Evolutionary conservation across 2,329 filamentous ascomycete genomes (phyloP), one percentile per base, ranked within the genome.

Genomic region (Pestalotiopsis sp.): DNA sequence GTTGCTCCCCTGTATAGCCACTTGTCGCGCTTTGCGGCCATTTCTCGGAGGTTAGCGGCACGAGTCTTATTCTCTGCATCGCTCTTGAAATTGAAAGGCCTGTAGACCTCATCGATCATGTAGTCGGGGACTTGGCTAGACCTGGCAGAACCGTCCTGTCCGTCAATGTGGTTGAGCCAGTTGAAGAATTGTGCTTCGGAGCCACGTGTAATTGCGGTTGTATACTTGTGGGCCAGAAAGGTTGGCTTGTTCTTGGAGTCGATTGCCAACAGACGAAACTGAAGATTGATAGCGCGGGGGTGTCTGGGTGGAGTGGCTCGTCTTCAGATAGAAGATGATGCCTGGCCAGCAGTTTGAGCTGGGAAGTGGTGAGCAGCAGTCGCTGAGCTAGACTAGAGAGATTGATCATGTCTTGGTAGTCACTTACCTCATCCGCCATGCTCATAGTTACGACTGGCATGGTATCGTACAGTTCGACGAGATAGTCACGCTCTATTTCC

Each of bases 341-440:
- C n/a, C 41, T 25, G 17, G 61, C 61, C 13, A 64, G 27, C 12
- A 62, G 27, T 39, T 39, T 13, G 11, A 62, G 12, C 59, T 62
- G 20, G 4, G 14, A 36, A 27, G 27, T 6, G 14, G 27, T 59
- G 12, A 59, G 23, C 27, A 36, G 23, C 27, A 36, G 20, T 31
- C 23, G 57, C 57, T 17, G 25, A 59, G 27, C 5, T 23, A n/a
- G n/a, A 25, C 5, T 23, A n/a, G n/a, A 25, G 27, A 5, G 4
- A 23, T 62, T 36, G 59, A 62, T 27, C 38, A 36, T 36, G 6
- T 20, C 14, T 9, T 38, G 11, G n/a, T 62, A 31, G 31, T 39
- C 17, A 52, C 12, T 23, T 27, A 73, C 74, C 72, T 74, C 74
- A 4, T 73, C 73, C 14, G 65, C 45, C 1, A 66, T 68, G 38